Conservation (phyloP, 1,139 yeast genomes). For the Debaryomyces robertsiae region DNA sequence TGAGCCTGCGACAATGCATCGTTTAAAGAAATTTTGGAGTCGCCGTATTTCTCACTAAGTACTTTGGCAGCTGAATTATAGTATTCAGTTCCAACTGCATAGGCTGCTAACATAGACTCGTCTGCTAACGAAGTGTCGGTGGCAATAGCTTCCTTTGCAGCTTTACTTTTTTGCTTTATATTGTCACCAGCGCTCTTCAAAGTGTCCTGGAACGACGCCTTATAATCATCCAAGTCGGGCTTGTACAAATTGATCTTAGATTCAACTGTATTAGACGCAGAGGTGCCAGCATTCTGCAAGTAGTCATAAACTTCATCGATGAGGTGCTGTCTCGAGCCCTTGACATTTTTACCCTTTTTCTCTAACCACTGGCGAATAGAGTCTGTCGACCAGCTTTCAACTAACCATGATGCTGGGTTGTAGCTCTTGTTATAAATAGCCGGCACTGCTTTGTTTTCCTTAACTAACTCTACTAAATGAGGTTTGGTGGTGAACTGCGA, state of each 20-base stretch:
- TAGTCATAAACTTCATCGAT: conserved; percentile 18
- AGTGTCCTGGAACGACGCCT: conserved; percentile 16
- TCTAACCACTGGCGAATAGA: conserved; percentile 27
- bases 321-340: conserved; percentile 30
- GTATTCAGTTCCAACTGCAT: conserved; percentile 38
- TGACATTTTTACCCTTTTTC: conserved; percentile 26
- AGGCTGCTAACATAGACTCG: conserved; percentile 23
- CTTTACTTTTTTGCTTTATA: conserved; percentile 5
- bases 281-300: conserved; percentile 11
- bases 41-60: conserved; percentile 26
- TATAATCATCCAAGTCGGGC: conserved; percentile 24
- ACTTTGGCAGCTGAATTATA: conserved; percentile 40
- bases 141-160: conserved; percentile 7
- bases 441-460: conserved; percentile 45
- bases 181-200: conserved; percentile 9
- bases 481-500: conserved; percentile 49
- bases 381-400: conserved; percentile 25
- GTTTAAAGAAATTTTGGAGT: conserved; percentile 22
- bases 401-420: conserved; percentile 22
- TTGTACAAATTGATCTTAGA: conserved; percentile 22
- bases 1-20: conserved; percentile 26
- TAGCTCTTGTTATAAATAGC: conserved; percentile 27
- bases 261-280: conserved; percentile 12
- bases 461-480: conserved; percentile 51
- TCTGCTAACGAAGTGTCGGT: conserved; percentile 21